Conservation (phyloP, 805 yeast species). For the Ogataea philodendri region DNA sequence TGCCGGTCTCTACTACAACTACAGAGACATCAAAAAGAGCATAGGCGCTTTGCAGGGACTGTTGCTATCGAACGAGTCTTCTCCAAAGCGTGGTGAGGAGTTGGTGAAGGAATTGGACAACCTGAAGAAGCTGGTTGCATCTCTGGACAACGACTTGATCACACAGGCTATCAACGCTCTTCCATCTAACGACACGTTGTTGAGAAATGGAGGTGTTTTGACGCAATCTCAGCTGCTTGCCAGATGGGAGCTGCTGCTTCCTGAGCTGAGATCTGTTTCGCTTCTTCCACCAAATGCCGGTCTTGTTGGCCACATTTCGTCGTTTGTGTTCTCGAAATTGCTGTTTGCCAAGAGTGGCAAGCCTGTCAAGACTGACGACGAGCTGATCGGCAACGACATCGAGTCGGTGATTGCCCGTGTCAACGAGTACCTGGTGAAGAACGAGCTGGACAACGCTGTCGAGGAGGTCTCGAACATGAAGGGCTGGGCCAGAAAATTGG, state of each 20-base stretch:
- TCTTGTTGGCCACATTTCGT: constrained; percentile 83
- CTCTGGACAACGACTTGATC: constrained; percentile 36
- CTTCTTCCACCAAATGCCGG: constrained; percentile 95
- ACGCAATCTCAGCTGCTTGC: constrained; percentile 74
- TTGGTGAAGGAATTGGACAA: constrained; percentile 42
- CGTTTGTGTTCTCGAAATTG: constrained; percentile 71
- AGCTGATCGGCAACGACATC: constrained; percentile 64
- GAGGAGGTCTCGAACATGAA: constrained; percentile 86
- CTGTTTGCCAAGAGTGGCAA: constrained; percentile 76
- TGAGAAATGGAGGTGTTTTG: constrained; percentile 55
- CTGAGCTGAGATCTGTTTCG: constrained; percentile 86
- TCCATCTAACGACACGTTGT: constrained; percentile 40
- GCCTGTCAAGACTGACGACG: constrained; percentile 42
- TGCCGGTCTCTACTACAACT: constrained; percentile 39
- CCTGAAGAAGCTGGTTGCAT: constrained; percentile 37
- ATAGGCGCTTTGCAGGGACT: constrained; percentile 42
- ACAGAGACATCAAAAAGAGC: constrained; percentile 44
- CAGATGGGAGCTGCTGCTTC: constrained; percentile 76
- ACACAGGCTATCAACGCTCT: constrained; percentile 44
- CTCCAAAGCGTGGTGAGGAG: constrained; percentile 43
- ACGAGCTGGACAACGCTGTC: constrained; percentile 82
- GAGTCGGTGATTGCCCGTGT: constrained; percentile 89
- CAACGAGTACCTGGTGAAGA: constrained; percentile 66
- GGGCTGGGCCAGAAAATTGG: constrained; percentile 90
- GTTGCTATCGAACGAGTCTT: constrained; percentile 36